A percentile compares a stretch with the other conserved stretches of the same genome.
phyloP scores from a whole-genome alignment of 116 monocot species.

The Cymodocea nodosa region DNA sequence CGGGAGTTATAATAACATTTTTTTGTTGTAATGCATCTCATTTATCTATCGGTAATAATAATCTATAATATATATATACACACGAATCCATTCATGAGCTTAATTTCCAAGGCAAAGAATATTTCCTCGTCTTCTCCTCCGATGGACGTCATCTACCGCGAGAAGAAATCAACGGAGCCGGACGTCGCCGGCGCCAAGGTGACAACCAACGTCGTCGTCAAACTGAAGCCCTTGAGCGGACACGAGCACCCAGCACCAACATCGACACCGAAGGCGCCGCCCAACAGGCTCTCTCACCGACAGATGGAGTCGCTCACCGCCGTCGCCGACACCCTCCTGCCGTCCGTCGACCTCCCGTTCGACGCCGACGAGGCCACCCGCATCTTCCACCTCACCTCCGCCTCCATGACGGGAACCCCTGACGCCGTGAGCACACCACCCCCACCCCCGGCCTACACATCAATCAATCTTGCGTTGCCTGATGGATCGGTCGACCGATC shows the following conservation, averaged over 20 bases:
- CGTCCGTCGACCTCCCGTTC: conserved; percentile 9
- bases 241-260: neutral
- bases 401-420: conserved; percentile 38
- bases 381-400: conserved; percentile 37
- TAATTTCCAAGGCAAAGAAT: too few relatives aligned
- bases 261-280: neutral
- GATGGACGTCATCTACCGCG: too few relatives aligned
- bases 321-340: conserved; percentile 34
- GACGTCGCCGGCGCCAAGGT: too few relatives aligned
- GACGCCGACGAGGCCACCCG: neutral
- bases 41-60: too few relatives aligned
- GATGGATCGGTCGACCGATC: neutral
- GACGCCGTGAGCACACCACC: conserved; percentile 23
- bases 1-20: too few relatives aligned
- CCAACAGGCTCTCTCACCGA: conserved; percentile 16
- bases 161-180: too few relatives aligned
- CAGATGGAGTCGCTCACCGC: conserved; percentile 41
- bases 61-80: too few relatives aligned
- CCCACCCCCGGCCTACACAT: too few relatives aligned
- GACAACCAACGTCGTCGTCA: too few relatives aligned
- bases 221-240: neutral
- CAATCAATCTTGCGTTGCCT: neutral
- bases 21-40: too few relatives aligned
- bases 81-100: too few relatives aligned
- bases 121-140: too few relatives aligned